Evolutionary conservation across 2,329 filamentous ascomycete species (phyloP).

Genomic region (Grosmannia huntii): DNA sequence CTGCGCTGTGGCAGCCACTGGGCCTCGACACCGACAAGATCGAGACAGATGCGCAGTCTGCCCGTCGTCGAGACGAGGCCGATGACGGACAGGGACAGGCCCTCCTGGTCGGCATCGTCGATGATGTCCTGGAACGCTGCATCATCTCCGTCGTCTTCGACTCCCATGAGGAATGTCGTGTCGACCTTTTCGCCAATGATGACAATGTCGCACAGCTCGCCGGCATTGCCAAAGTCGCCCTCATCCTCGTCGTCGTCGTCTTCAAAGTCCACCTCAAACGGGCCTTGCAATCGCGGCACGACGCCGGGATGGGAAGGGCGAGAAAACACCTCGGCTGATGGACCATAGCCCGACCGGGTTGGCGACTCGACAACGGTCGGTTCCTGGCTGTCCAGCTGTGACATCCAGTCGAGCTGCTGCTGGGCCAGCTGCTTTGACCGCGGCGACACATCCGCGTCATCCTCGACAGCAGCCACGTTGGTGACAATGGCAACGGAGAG

Average conservation of each 20-base stretch:
- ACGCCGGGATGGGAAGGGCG: slow-evolving; percentile 44
- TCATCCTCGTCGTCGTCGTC: slow-evolving; percentile 36
- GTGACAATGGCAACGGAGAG: slow-evolving; percentile 73
- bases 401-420: slow-evolving; percentile 56
- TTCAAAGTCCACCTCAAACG: slow-evolving; percentile 44
- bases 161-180: slow-evolving; percentile 46
- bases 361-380: slow-evolving; percentile 36
- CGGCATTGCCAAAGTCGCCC: slow-evolving; percentile 36
- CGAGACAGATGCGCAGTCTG: slow-evolving; percentile 47
- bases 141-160: slow-evolving; percentile 50
- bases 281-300: slow-evolving; percentile 48
- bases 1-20: slow-evolving; percentile 49
- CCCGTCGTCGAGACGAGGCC: slow-evolving; percentile 49
- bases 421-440: slow-evolving; percentile 44
- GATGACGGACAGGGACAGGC: slow-evolving; percentile 45
- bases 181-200: slow-evolving; percentile 51
- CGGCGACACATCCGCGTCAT: slow-evolving; percentile 40
- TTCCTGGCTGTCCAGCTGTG: slow-evolving; percentile 50
- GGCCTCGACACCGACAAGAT: slow-evolving; percentile 50
- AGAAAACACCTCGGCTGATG: slow-evolving; percentile 39
- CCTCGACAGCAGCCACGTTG: slow-evolving; percentile 51
- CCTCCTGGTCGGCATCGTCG: slow-evolving; percentile 43
- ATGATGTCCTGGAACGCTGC: slow-evolving; percentile 14
- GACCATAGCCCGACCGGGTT: slow-evolving; percentile 24
- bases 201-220: slow-evolving; percentile 46